Base-by-base conservation (phyloP, 257 asterid species). In the Verbena officinalis region DNA sequence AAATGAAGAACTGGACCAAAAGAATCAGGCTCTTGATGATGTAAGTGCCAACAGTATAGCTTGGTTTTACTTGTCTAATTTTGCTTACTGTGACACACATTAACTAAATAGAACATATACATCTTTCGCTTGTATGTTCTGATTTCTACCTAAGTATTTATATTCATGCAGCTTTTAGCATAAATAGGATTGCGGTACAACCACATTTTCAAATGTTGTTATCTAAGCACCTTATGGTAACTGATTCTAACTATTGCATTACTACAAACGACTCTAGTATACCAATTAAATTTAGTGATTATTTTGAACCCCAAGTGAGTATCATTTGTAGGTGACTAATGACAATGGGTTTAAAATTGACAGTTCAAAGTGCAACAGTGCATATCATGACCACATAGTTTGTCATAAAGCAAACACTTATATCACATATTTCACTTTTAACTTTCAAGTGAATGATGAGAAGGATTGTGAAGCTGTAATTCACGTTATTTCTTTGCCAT, bases 1-100 rank as follows among this genome's bases (percentile, higher is more conserved):
- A 61, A 81, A 79, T 59, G 95, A 80, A 78, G 97, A 90, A 42
- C 79, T 94, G 81, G 84, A 81, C 42, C 82, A 80, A 64, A 86
- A 84, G 79, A 83, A 80, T 75, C 97, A 86, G 77, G 86, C 90
- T 75, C 96, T 84, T 67, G 96, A 94, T 73, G 99, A 94, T 83
- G 99, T 94, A 88, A 81, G 55, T 63, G 21, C 60, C 71, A 58
- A 65, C 52, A 49, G 55, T 65, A 44, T 59, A 57, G 54, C 68
- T 66, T 55, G 52, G 60, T 68, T 73, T 65, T 33, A 8, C 24
- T 36, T 24, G 54, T 48, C 36, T 31, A 16, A 19, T 49, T 43
- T 34, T 67, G 54, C 20, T 65, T 38, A 19, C 49, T 33, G 23
- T 48, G 36, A 20, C 44, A 24, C 27, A 19, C 62, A 69, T 23